phyloP scores from a whole-genome alignment of 148 eudicot genomes.

The Talinum fruticosum region DNA sequence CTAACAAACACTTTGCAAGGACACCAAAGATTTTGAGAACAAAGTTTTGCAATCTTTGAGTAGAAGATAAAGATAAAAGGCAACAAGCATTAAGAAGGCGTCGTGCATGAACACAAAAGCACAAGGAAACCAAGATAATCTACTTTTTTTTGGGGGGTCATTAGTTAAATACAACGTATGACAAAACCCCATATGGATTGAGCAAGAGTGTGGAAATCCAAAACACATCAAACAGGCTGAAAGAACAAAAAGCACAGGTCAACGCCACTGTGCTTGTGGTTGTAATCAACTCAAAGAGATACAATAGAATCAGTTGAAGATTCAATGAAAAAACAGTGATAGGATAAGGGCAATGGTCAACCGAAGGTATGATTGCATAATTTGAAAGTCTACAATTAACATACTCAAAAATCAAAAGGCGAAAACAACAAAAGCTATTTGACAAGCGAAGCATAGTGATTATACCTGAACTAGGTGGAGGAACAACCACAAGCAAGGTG shows the following conservation, averaged over 20 bases:
- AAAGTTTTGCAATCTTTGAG: not conserved
- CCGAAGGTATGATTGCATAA: not conserved
- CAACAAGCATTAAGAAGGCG: not conserved
- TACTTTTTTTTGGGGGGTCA: not conserved
- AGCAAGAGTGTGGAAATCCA: not conserved
- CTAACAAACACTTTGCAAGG: not conserved
- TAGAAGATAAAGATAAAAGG: not conserved
- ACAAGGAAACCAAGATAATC: not conserved
- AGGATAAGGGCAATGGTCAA: not conserved
- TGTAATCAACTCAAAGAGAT: not conserved
- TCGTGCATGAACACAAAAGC: not conserved
- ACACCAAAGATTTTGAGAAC: not conserved
- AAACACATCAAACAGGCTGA: not conserved
- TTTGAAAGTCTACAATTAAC: not conserved
- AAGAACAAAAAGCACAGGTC: not conserved
- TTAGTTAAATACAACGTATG: not conserved
- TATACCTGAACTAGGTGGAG: slow-evolving; percentile 73
- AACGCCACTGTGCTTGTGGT: not conserved
- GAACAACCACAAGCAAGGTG: slow-evolving; percentile 74
- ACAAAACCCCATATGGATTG: not conserved
- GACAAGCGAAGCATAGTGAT: not conserved
- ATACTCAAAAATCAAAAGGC: not conserved
- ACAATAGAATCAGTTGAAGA: too few species aligned
- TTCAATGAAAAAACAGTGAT: not conserved
- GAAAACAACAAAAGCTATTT: not conserved